Evolutionary conservation across 805 yeast species (phyloP), one percentile per base, ranked within the genome.

Genomic region (Clavispora asparagi): DNA sequence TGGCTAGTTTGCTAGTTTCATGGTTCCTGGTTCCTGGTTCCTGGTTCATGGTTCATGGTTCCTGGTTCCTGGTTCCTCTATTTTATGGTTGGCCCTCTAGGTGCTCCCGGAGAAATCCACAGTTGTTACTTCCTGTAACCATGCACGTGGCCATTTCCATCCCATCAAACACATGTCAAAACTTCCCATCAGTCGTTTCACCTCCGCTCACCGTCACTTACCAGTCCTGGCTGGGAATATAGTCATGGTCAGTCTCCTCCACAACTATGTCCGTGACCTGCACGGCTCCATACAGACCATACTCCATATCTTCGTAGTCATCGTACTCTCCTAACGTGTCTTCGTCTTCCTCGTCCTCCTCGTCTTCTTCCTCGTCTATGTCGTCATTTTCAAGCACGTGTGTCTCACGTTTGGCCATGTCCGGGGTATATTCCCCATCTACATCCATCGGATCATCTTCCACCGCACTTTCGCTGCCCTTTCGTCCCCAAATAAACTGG

Each of bases 201-300:
- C 35, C 29, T 19, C 23, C 29, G 12, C n/a, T 27, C 29, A 2
- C 12, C 7, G 29, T 9, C 28, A 26, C 29, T 9, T 27, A 8
- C 29, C 12, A 39, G 41, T 39, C 32, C 17, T 39, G 28, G n/a
- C 44, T 45, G 13, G 55, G 48, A 7, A 47, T 40, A 10, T 44
- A 44, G 26, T 35, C 33, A n/a, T 47, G 40, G 37, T 68, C 74
- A 37, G 57, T 54, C 33, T 68, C 74, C 47, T 65, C 57, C 25
- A 71, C 64, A 11, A 66, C 50, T 7, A 71, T 70, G 27, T 71
- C 77, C 6, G 74, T 68, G 26, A 71, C 77, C 32, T 64, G 68
- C 12, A 71, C 74, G n/a, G 37, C 37, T 3, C 33, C 25, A 23
- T 40, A 40, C 23, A 25, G 30, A n/a, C 43, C 38, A 27, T 23